These are phyloP conservation scores for Camelina hispida DNA, from an alignment of 345 rosid genomes.

Conservation along the genomic window DNA sequence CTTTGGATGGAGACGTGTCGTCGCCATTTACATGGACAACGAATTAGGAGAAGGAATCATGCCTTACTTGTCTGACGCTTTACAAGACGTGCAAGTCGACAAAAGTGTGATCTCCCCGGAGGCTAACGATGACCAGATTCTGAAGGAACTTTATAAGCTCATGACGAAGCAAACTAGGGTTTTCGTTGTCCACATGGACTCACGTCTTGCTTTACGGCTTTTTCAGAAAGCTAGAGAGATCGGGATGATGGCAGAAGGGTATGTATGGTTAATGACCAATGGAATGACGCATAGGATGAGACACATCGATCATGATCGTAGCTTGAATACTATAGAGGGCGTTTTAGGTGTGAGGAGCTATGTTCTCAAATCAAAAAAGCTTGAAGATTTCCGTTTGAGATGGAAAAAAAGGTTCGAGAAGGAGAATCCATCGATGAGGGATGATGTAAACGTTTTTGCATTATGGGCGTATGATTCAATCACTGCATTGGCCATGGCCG, in stretches of 20 bases:
- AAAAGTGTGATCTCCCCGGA: conserved; percentile 43
- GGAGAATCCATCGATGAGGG: background rate
- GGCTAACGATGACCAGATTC: conserved; percentile 52
- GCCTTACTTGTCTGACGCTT: conserved; percentile 47
- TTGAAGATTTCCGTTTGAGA: conserved; percentile 26
- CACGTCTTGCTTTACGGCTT: conserved; percentile 42
- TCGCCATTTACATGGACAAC: conserved; percentile 48
- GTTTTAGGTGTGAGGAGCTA: conserved; percentile 42
- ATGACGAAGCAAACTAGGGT: conserved; percentile 65
- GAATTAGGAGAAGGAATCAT: conserved; percentile 55
- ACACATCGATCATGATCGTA: background rate
- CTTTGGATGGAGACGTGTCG: conserved; percentile 55
- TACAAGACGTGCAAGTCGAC: conserved; percentile 37
- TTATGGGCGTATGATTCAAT: conserved; percentile 53
- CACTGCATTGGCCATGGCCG: conserved; percentile 51
- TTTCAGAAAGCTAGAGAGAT: conserved; percentile 50
- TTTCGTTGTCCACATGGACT: conserved; percentile 57
- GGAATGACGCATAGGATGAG: conserved; percentile 33
- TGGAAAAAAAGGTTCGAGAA: conserved; percentile 29
- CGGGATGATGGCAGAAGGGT: conserved; percentile 68
- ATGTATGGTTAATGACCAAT: conserved; percentile 57
- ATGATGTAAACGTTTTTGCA: conserved; percentile 12
- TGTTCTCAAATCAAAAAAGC: conserved; percentile 30
- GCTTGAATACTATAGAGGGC: conserved; percentile 37
- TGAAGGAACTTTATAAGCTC: conserved; percentile 47